phyloP scores from a whole-genome alignment of 1,284 basidiomycete species.

The Apiotrichum brassicae region DNA sequence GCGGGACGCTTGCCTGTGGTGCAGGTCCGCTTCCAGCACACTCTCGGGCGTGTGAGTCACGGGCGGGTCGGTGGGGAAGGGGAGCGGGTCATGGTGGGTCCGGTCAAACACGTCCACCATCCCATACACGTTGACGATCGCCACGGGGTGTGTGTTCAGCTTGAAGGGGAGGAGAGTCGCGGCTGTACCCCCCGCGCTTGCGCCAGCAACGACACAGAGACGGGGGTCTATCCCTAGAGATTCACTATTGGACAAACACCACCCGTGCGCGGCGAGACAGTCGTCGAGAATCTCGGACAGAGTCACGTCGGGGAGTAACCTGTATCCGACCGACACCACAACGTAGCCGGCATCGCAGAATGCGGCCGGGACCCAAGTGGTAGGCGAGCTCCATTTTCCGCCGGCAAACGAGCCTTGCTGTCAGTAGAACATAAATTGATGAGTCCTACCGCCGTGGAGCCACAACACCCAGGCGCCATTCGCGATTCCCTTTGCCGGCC shows the following conservation, averaged over 20 bases:
- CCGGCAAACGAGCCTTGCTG: background rate
- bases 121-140: slow-evolving; percentile 11
- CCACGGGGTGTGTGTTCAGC: background rate
- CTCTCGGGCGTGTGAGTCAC: background rate
- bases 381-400: slow-evolving; percentile 1
- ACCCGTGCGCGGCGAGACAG: slow-evolving; percentile 16
- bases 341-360: slow-evolving; percentile 22
- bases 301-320: slow-evolving; percentile 23
- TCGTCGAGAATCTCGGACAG: slow-evolving; percentile 24
- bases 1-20: background rate
- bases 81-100: background rate
- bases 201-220: slow-evolving; percentile 25
- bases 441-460: slow-evolving; percentile 18
- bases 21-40: background rate
- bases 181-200: background rate
- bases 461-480: slow-evolving; percentile 13
- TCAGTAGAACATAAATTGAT: background rate
- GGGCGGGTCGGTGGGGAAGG: background rate
- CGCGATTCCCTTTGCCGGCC: slow-evolving; percentile 13
- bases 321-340: slow-evolving; percentile 29
- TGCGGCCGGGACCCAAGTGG: slow-evolving; percentile 22
- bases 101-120: slow-evolving; percentile 7
- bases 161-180: background rate
- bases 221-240: slow-evolving; percentile 13
- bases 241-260: slow-evolving; percentile 16